phyloP scores from a whole-genome alignment of 176 grass and related monocot species.

The Tillandsia fasciculata region DNA sequence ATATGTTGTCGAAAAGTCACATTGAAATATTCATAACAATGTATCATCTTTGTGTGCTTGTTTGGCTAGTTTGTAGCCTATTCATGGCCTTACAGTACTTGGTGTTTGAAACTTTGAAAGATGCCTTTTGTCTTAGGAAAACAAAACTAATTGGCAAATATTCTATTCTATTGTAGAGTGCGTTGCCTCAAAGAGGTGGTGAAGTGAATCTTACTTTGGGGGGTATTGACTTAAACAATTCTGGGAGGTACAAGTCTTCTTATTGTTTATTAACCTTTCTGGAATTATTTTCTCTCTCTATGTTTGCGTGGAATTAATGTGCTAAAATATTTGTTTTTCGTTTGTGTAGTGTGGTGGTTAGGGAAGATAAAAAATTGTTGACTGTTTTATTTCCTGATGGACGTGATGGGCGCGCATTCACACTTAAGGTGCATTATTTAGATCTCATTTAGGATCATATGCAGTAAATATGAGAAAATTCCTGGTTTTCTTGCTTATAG shows the following conservation, averaged over 20 bases:
- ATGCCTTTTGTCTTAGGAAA: too few relatives aligned
- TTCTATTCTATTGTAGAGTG: constrained; percentile 54
- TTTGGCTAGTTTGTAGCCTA: background rate
- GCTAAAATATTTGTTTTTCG: constrained; percentile 2
- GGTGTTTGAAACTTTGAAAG: too few relatives aligned
- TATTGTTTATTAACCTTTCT: background rate
- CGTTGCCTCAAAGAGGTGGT: constrained; percentile 75
- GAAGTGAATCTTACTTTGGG: constrained; percentile 93
- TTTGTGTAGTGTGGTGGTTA: constrained; percentile 75
- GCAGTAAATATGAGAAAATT: constrained; percentile 27
- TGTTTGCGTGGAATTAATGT: background rate
- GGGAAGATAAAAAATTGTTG: constrained; percentile 92
- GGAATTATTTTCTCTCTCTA: background rate
- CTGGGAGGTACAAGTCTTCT: constrained; percentile 61
- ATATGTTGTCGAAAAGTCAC: too few relatives aligned
- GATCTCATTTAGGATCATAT: background rate
- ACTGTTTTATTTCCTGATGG: constrained; percentile 99
- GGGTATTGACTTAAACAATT: constrained; percentile 98
- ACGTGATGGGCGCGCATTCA: constrained; percentile 93
- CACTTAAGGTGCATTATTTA: constrained; percentile 65
- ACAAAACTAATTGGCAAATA: constrained; percentile 5
- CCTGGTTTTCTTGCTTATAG: background rate
- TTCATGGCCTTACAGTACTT: background rate
- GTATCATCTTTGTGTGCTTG: too few relatives aligned
- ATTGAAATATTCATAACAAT: too few relatives aligned